Evolutionary conservation across 164 flowering plant genomes (phyloP).

Genomic region (Umbellularia californica): DNA sequence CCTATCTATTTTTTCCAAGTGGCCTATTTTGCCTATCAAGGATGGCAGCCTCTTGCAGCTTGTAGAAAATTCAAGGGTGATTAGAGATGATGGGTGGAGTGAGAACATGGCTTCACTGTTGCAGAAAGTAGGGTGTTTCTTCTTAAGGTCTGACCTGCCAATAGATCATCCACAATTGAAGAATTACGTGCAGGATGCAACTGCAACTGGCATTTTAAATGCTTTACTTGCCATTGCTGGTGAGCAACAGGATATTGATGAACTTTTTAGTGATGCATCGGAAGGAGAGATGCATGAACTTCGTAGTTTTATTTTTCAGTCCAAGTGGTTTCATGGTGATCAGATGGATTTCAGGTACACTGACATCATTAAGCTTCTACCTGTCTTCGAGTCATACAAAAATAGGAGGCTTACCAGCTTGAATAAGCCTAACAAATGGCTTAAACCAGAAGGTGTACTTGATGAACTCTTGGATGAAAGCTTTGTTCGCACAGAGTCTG

Average conservation of each 20-base stretch:
- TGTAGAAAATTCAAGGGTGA: conserved; percentile 66
- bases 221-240: conserved; percentile 65
- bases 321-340: conserved; percentile 77
- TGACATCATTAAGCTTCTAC: conserved; percentile 57
- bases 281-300: conserved; percentile 88
- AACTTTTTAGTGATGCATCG: conserved; percentile 51
- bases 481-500: conserved; percentile 74
- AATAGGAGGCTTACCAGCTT: conserved; percentile 68
- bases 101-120: conserved; percentile 84
- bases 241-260: conserved; percentile 35
- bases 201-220: conserved; percentile 75
- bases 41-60: conserved; percentile 58
- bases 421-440: conserved; percentile 56
- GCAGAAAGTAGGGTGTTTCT: conserved; percentile 67
- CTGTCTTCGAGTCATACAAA: conserved; percentile 79
- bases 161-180: conserved; percentile 75
- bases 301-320: conserved; percentile 85
- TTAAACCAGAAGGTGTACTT: conserved; percentile 62
- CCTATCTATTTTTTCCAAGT: conserved; percentile 66
- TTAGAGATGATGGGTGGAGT: conserved; percentile 90
- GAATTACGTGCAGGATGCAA: conserved; percentile 69
- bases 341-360: conserved; percentile 49
- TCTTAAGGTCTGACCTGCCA: conserved; percentile 61
- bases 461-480: conserved; percentile 74
- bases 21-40: conserved; percentile 89